Conservation (phyloP, 176 grass and related monocot species). For the Aegilops tauschii region DNA sequence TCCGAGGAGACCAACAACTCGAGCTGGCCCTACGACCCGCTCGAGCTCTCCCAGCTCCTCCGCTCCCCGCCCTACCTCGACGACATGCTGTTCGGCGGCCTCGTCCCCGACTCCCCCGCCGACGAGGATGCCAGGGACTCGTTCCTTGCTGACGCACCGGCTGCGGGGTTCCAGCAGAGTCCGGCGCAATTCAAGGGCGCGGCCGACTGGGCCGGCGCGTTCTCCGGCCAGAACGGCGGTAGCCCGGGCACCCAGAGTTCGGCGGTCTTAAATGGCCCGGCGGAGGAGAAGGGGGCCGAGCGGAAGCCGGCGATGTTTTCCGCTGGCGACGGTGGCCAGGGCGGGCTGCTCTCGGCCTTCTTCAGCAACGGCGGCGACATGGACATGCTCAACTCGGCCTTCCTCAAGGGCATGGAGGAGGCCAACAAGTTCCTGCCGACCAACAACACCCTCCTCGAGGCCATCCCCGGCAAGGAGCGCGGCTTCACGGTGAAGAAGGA, state of each 20-base stretch:
- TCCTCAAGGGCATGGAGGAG: conserved; percentile 45
- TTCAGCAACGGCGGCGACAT: not conserved
- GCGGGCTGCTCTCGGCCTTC: conserved; percentile 5
- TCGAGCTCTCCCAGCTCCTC: conserved; percentile 40
- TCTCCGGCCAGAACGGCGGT: not conserved
- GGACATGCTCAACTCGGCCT: conserved; percentile 34
- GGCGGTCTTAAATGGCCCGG: not conserved
- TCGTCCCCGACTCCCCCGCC: not conserved
- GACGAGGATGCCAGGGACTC: not conserved
- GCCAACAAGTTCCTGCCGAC: conserved; percentile 48
- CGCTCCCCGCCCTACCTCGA: conserved; percentile 17
- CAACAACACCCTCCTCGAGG: conserved; percentile 13
- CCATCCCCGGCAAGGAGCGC: not conserved
- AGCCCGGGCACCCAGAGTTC: not conserved
- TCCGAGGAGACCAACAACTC: not conserved
- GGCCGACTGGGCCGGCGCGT: not conserved
- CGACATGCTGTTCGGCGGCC: not conserved
- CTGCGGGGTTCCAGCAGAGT: too few species aligned
- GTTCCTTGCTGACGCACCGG: not conserved
- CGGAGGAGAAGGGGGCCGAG: not conserved
- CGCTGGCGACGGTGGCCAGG: not conserved
- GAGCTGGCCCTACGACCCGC: conserved; percentile 26
- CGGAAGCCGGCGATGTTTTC: not conserved
- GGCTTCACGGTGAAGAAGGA: not conserved
- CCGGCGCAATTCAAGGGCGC: not conserved